Evolutionary conservation across 495 filamentous ascomycete species (phyloP).

Genomic region (Penicillium fimorum): DNA sequence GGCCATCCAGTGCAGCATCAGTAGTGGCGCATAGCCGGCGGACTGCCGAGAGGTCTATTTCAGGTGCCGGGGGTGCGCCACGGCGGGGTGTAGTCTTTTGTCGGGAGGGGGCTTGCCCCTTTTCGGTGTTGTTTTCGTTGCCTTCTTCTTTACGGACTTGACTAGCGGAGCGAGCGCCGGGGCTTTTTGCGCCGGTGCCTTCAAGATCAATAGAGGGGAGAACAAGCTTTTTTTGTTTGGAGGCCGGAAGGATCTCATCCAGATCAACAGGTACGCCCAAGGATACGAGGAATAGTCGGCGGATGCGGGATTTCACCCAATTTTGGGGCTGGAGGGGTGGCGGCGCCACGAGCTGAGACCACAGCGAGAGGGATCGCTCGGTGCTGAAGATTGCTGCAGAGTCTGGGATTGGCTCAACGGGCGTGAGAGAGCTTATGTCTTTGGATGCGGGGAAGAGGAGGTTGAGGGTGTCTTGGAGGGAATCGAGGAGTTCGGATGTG

Average conservation of each 20-base stretch:
- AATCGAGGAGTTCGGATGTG: conserved; percentile 44
- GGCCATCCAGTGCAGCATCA: conserved; percentile 70
- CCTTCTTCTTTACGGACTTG: conserved; percentile 48
- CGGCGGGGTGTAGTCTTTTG: conserved; percentile 39
- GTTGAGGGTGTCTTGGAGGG: conserved; percentile 52
- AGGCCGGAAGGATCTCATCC: conserved; percentile 93
- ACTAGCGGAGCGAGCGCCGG: conserved; percentile 41
- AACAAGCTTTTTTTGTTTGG: conserved; percentile 96
- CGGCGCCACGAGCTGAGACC: conserved; percentile 93
- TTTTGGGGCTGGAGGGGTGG: conserved; percentile 94
- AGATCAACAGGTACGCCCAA: conserved; percentile 94
- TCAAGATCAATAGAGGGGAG: conserved; percentile 76
- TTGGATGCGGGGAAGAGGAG: conserved; percentile 53
- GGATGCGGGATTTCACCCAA: conserved; percentile 96
- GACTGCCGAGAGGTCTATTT: conserved; percentile 75
- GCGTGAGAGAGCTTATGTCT: conserved; percentile 41
- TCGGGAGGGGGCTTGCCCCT: conserved; percentile 44
- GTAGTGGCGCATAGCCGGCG: conserved; percentile 79
- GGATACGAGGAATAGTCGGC: conserved; percentile 92
- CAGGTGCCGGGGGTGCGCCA: conserved; percentile 65
- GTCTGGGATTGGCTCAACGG: conserved; percentile 44
- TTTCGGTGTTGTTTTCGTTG: conserved; percentile 39
- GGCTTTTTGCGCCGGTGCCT: conserved; percentile 27
- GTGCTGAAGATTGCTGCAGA: conserved; percentile 52
- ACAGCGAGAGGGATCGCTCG: conserved; percentile 77